Evolutionary conservation across 1,139 yeast genomes (phyloP), one percentile per base, ranked within the genome.

Genomic region (Pichia kudriavzevii): DNA sequence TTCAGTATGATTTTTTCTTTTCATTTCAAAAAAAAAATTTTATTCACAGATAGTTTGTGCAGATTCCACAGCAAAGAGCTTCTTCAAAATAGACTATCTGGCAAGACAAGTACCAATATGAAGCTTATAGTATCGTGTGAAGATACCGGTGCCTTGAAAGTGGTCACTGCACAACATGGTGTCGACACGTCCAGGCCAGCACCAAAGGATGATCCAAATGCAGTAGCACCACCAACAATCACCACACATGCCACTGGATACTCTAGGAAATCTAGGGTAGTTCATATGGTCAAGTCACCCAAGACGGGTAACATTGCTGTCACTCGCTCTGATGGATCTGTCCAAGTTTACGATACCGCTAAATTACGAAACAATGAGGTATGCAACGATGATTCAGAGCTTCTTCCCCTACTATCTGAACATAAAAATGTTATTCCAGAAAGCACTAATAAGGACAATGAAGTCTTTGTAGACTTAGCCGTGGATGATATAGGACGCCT

Each of bases 161-260:
- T 77, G 50, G 61, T 79, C 10, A 50, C 64, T 5, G 79, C 80
- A 46, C 52, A 59, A 24, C 61, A 66, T 38, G 85, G 85, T 0
- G 76, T 84, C 0, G 85, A 81, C 48, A 79, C 88, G 5, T 78
- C 88, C 5, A 64, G 66, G 35, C 38, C 38, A 20, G 12, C 26
- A 3, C n/a, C n/a, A n/a, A n/a, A n/a, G n/a, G 35, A 33, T 22
- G 38, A 36, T 16, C 17, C 26, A 4, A 9, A n/a, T 15, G 23
- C 35, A 16, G 25, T 24, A 22, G 22, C 18, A 10, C 34, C 40
- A 15, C 34, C 30, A 9, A 15, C 29, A 4, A 34, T 36, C n/a
- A 31, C 34, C 5, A 36, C 37, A 16, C 40, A 33, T 24, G 40
- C 42, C 21, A 21, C 14, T 8, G 39, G 23, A 12, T 24, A 36